Base-by-base conservation (phyloP, 1,284 basidiomycete species). In the Trichosporon ovoides region DNA sequence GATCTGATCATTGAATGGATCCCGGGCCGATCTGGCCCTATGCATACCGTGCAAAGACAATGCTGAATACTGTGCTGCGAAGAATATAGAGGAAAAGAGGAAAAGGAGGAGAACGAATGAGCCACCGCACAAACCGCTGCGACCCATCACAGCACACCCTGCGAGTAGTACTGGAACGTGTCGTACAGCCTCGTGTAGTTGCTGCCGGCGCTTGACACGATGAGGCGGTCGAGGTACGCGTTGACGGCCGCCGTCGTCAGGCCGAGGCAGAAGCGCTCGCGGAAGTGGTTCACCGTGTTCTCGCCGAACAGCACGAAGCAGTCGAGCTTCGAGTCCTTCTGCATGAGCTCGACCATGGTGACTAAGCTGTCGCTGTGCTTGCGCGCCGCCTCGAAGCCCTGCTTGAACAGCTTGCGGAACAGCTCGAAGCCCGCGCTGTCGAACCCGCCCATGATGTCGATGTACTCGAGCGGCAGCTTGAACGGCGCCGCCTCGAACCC, bases 401-500 rank as follows among this genome's bases (percentile, higher is more conserved):
- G 87, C 63, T 86, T 87, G 80, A 98, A 97, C 55, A 97, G 79
- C 63, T 83, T 81, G 69, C 84, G 87, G 80, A 97, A 99, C 74
- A 96, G 90, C 38, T 82, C 75, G 73, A 88, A 98, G 13, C 89
- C 83, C 13, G 85, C 80, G 49, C 86, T 83, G 60, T 89, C 84
- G 38, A 89, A 79, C 1, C 96, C 96, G 20, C 95, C 96, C 46
- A 99, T 82, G 38, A 99, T 90, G 68, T 98, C 95, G 53, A 99
- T 84, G 77, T 99, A 98, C 76, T 99, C 95, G 66, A 80, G 80
- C 7, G 93, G 87, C 28, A 98, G 80, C 77, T 99, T 99, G 83
- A 99, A 99, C 1, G 96, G 96, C 5, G 96, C 94, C 13, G 94
- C 95, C 78, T 99, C 96, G 73, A 99, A 98, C 22, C 95, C 91